Evolutionary conservation across 164 flowering plant genomes (phyloP), one percentile per base, ranked within the genome.

Genomic region (Dillenia turbinata): DNA sequence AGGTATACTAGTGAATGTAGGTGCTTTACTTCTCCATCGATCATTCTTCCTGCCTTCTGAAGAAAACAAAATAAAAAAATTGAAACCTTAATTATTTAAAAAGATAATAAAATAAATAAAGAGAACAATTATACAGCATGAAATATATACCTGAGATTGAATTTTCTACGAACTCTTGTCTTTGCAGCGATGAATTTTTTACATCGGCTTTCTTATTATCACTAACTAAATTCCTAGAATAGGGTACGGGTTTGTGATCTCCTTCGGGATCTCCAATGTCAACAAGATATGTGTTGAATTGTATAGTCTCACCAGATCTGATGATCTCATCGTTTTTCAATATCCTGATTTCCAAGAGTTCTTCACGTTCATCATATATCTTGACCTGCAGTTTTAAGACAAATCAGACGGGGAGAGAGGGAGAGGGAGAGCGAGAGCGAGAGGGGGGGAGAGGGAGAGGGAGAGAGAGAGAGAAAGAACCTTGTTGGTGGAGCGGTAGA

Each of bases 351-450:
- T 80, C 83, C 74, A 89, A 58, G 19, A 85, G 75, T 64, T 78
- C 77, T 65, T 82, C 84, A 55, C 73, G 69, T 12, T 85, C 95
- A 77, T 90, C 92, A 56, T 81, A 88, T 19, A 93, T 90, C 75
- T 69, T 65, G 26, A 82, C 75, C 97, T 93, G 16, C 17, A 60
- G 17, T 49, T 15, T 9, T 51, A 51, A 51, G n/a, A 1, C 54
- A 14, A 15, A 12, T 51, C 17, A 15, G 16, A 15, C 22, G 17
- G 22, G 60, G 44, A 58, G 22, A 52, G 11, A 16, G 13, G 54
- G 15, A 49, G 47, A 45, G 45, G 22, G 22, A 19, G 1, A 19
- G 44, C 54, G 22, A 52, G 11, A 16, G 13, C 55, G 15, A 49
- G 47, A 45, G 45, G n/a, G n/a, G n/a, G 13, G 54, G 15, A 49